These are phyloP conservation scores for Pythium plurisporium DNA, from an alignment of 352 stramenopile species.

Conservation along the genomic window DNA sequence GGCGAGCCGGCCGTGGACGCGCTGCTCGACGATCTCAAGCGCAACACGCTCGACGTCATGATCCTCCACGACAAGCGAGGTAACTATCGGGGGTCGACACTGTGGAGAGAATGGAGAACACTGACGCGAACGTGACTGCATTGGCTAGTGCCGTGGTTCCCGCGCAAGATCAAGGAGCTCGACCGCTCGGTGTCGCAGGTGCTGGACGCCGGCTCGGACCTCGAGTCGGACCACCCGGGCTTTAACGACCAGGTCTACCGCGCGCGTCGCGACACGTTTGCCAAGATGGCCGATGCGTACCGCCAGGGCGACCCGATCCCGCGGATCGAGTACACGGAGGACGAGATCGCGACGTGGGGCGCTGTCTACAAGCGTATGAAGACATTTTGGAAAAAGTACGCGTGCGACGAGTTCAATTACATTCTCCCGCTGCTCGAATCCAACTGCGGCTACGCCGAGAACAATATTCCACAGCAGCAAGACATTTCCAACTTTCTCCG, in stretches of 20 bases:
- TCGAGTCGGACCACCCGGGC: conserved; percentile 93
- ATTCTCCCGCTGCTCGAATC: conserved; percentile 92
- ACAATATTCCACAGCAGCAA: conserved; percentile 94
- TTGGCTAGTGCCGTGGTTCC: conserved; percentile 71
- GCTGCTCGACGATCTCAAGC: conserved; percentile 83
- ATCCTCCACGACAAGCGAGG: conserved; percentile 93
- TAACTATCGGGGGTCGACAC: too few species aligned
- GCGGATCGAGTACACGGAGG: conserved; percentile 91
- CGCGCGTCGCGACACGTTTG: conserved; percentile 81
- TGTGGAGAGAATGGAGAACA: too few species aligned
- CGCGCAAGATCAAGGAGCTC: conserved; percentile 78
- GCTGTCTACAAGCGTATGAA: conserved; percentile 94
- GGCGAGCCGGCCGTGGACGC: conserved; percentile 76
- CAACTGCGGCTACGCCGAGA: conserved; percentile 91
- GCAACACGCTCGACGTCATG: conserved; percentile 87
- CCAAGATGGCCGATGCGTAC: conserved; percentile 87
- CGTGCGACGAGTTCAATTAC: conserved; percentile 96
- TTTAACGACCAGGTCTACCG: conserved; percentile 94
- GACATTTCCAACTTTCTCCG: conserved; percentile 95
- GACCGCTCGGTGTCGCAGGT: conserved; percentile 77
- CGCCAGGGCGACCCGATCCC: conserved; percentile 90
- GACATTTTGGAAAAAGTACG: conserved; percentile 91
- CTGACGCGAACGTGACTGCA: too few species aligned
- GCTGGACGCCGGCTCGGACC: conserved; percentile 92
- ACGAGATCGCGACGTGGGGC: conserved; percentile 93